Conservation (phyloP, 495 filamentous ascomycete species). For the Penicillium samsonianum region DNA sequence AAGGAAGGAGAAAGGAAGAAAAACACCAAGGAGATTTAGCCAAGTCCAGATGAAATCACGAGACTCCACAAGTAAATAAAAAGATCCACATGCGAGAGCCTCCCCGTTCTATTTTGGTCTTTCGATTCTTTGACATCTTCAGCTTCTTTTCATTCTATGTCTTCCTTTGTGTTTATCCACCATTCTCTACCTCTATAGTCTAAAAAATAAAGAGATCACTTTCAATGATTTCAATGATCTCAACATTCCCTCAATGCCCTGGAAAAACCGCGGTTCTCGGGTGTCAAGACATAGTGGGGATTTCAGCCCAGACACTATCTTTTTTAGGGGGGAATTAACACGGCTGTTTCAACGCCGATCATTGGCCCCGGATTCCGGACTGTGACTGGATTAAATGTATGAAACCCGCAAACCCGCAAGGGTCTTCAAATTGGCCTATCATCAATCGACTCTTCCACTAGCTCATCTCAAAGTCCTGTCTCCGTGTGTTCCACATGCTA, state of each 20-base stretch:
- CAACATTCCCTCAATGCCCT: neutral
- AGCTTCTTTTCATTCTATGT: neutral
- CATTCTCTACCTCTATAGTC: neutral
- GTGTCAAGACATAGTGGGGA: neutral
- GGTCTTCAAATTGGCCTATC: neutral
- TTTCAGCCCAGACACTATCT: neutral
- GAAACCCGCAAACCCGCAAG: neutral
- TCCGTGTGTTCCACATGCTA: neutral
- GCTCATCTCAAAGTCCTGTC: neutral
- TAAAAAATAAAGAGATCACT: neutral
- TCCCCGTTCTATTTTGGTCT: conserved; percentile 6
- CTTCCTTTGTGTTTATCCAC: neutral
- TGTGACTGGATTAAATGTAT: neutral
- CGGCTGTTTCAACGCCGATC: neutral
- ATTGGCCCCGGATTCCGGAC: neutral
- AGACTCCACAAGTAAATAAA: conserved; percentile 7
- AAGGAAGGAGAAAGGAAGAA: conserved; percentile 7
- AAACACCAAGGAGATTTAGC: neutral
- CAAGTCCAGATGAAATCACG: conserved; percentile 14
- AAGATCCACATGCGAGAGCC: conserved; percentile 13
- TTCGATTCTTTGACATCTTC: neutral
- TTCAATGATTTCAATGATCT: neutral
- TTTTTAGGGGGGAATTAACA: neutral
- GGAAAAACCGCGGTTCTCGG: neutral
- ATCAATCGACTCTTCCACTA: neutral